Conservation (phyloP, 306 rosid genomes). For the Carpinus fangiana region DNA sequence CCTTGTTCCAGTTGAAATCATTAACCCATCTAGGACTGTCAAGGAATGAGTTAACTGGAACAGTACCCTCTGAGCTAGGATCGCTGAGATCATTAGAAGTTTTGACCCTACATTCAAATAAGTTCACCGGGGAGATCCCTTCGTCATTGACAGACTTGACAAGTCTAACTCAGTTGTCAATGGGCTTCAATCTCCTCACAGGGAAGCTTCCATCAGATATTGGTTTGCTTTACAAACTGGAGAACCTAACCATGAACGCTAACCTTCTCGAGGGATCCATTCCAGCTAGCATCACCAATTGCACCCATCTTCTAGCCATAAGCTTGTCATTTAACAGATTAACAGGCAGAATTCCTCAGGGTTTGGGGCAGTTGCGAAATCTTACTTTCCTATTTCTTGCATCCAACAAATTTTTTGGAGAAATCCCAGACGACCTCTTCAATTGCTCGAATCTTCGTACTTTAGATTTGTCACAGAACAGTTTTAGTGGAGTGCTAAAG, state of each 20-base stretch:
- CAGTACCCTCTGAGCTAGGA: slow-evolving; percentile 65
- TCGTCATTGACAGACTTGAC: slow-evolving; percentile 61
- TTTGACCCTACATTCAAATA: slow-evolving; percentile 64
- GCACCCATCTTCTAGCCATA: slow-evolving; percentile 50
- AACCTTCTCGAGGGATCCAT: slow-evolving; percentile 55
- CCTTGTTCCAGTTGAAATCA: slow-evolving; percentile 57
- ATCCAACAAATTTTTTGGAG: slow-evolving; percentile 62
- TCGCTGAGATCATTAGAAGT: slow-evolving; percentile 55
- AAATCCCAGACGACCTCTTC: slow-evolving; percentile 74
- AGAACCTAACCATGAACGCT: slow-evolving; percentile 40
- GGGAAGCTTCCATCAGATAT: slow-evolving; percentile 75
- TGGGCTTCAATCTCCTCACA: slow-evolving; percentile 61
- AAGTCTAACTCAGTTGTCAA: slow-evolving; percentile 59
- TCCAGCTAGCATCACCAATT: slow-evolving; percentile 71
- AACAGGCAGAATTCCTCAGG: slow-evolving; percentile 66
- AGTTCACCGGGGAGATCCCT: slow-evolving; percentile 66
- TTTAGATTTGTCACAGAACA: slow-evolving; percentile 52
- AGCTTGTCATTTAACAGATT: slow-evolving; percentile 48
- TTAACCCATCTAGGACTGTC: slow-evolving; percentile 64
- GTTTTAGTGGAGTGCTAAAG: slow-evolving; percentile 59
- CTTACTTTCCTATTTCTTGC: slow-evolving; percentile 54
- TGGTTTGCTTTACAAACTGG: slow-evolving; percentile 64
- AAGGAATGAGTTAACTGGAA: slow-evolving; percentile 62
- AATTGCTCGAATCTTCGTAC: slow-evolving; percentile 60
- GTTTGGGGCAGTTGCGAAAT: slow-evolving; percentile 59